Evolutionary conservation across 139 green algal genomes (phyloP), one percentile per base, ranked within the genome.

Genomic region (Coelastrella sp.): DNA sequence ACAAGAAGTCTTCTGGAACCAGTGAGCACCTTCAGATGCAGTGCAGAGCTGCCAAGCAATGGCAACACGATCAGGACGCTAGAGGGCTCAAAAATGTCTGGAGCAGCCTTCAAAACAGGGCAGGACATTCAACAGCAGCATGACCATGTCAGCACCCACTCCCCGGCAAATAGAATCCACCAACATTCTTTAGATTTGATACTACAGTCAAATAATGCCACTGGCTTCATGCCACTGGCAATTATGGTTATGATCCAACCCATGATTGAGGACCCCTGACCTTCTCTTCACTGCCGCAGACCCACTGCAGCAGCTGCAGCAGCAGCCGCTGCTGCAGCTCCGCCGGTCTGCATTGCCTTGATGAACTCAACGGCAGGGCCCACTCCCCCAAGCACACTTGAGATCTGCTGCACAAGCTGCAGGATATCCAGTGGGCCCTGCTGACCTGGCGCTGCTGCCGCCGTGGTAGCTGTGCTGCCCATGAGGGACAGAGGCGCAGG

Each of bases 361-460:
- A 88, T 58, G n/a, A 88, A 57, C 35, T 88, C 63, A 6, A 68
- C 60, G 6, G 84, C 84, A 24, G 84, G 84, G 9, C 68, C 84
- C 49, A 88, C 68, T 15, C 84, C 68, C 9, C 84, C 84, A 7
- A 88, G 20, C 7, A 60, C 56, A n/a, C 35, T 57, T 6, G 68
- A 73, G 9, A 88, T 80, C 7, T 65, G 17, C 9, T 25, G 35
- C 49, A 88, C 84, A n/a, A 88, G 84, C 84, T 88, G 66, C 84
- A 88, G 57, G 0, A 88, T 75, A 57, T 88, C 84, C 19, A 76
- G 25, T 8, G 24, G 10, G 19, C 20, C 70, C 19, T 24, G 20
- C 11, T 24, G 20, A 58, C n/a, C 76, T 58, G 24, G 35, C 9
- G n/a, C 63, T 65, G 82, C 82, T 20, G 82, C 27, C 63, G 82